Conservation (phyloP, 2,329 filamentous ascomycete species). For the Eurotiales sp. region DNA sequence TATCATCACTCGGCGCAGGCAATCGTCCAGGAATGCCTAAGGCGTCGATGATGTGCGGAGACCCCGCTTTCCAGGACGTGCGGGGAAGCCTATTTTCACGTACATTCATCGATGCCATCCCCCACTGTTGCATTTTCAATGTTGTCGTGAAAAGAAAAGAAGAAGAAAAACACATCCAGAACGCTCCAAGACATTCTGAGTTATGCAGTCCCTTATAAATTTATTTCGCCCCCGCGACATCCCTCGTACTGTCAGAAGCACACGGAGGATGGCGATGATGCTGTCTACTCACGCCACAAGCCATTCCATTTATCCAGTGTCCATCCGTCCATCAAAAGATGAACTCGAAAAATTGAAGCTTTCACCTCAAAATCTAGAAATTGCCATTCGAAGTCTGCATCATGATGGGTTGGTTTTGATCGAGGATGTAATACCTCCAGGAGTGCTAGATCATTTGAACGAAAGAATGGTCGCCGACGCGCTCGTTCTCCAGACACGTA, state of each 20-base stretch:
- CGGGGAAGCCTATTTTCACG: too few relatives aligned
- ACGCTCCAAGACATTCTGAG: too few relatives aligned
- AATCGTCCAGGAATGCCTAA: too few relatives aligned
- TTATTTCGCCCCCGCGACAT: background rate
- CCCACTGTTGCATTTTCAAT: too few relatives aligned
- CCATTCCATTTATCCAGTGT: constrained; percentile 22
- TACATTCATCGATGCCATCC: too few relatives aligned
- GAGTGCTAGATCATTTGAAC: constrained; percentile 54
- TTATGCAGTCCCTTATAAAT: background rate
- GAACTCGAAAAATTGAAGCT: constrained; percentile 42
- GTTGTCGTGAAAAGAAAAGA: too few relatives aligned
- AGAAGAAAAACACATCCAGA: too few relatives aligned
- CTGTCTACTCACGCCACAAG: background rate
- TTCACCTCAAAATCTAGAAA: constrained; percentile 51
- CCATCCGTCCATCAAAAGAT: constrained; percentile 35
- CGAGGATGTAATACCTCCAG: constrained; percentile 50
- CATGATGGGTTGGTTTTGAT: constrained; percentile 57
- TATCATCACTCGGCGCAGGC: too few relatives aligned
- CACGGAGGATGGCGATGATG: background rate
- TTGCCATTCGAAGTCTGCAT: constrained; percentile 51
- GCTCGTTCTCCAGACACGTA: constrained; percentile 52
- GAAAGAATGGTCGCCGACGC: constrained; percentile 59
- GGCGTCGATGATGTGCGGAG: too few relatives aligned
- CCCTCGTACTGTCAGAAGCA: background rate
- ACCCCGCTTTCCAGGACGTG: too few relatives aligned